Evolutionary conservation across 2,329 filamentous ascomycete species (phyloP), one percentile per base, ranked within the genome.

Genomic region (Pleurostoma richardsiae): DNA sequence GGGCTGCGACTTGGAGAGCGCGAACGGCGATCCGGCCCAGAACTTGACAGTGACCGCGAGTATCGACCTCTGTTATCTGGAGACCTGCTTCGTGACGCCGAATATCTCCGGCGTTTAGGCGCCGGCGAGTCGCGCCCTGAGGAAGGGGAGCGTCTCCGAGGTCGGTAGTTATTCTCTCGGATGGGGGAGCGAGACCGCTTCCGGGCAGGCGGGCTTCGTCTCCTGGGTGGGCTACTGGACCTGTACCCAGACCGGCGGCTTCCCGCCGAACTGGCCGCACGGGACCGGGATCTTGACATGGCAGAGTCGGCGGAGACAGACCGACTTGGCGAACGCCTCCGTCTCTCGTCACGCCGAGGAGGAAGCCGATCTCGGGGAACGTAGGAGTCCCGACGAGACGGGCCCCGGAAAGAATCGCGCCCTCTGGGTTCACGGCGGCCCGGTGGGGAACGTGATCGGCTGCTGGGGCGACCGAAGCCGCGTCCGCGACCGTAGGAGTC

Each of bases 31-130:
- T 62, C 61, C 4, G 65, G 66, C n/a, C 57, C 56, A 28, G 66
- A 67, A 5, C 62, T 63, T n/a, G 67, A 68, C 3, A 62, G 54
- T 3, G 63, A 64, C n/a, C 68, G 67, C 31, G 66, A 67, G 6
- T 57, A 59, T 44, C 62, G 67, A 52, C 68, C 69, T 30, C 67
- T 66, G 49, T 60, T 66, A 46, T 52, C 66, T 49, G 55, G 68
- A 49, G 76, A 78, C 26, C 71, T 68, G 52, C 73, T 78, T 33
- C 66, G 65, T 4, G 73, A 77, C 10, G 64, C 61, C 4, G 75
- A 75, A 47, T 74, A 73, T 47, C 75, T 70, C 31, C 76, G 71
- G 41, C 76, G 69, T 54, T 81, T 81, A 3, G 68, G 64, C 4
- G 65, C 59, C 5, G 71, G 74, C 5, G 74, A 73, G 42, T 55